phyloP scores from a whole-genome alignment of 1,284 basidiomycete species.

The Phlebopus sp. region DNA sequence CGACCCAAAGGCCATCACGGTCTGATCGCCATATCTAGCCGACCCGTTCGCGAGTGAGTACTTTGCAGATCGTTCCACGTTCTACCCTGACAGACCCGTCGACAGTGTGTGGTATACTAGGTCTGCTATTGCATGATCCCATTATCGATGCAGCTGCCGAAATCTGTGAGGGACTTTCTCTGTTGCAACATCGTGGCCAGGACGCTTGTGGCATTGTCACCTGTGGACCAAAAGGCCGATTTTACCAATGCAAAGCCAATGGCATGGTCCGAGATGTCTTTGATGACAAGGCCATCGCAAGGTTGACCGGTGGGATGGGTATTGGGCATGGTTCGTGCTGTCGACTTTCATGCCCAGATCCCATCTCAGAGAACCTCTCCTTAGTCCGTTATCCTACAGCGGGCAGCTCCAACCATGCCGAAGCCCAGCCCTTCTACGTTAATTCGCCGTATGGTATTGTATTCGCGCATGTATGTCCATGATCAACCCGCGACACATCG shows the following conservation, averaged over 20 bases:
- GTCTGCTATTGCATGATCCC: constrained; percentile 79
- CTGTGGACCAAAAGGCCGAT: constrained; percentile 91
- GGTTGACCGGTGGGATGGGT: constrained; percentile 92
- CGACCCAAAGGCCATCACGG: not conserved
- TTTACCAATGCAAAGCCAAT: constrained; percentile 99
- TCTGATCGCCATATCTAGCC: not conserved
- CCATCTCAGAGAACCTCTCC: constrained; percentile 7
- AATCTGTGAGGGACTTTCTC: constrained; percentile 87
- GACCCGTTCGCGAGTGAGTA: constrained; percentile 23
- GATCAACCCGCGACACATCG: not conserved
- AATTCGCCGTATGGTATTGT: constrained; percentile 99
- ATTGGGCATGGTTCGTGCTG: constrained; percentile 85
- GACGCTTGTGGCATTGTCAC: constrained; percentile 99
- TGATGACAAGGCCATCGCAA: constrained; percentile 75
- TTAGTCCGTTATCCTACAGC: constrained; percentile 96
- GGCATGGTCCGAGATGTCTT: constrained; percentile 99
- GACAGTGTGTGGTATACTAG: constrained; percentile 85
- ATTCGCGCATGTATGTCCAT: constrained; percentile 82
- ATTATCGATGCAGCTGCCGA: constrained; percentile 76
- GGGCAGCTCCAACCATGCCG: constrained; percentile 95
- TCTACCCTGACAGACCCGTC: constrained; percentile 5
- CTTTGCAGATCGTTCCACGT: not conserved
- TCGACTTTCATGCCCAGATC: not conserved
- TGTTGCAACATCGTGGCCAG: constrained; percentile 94
- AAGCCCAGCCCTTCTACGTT: constrained; percentile 99